Base-by-base conservation (phyloP, 768 basidiomycete species). In the Trichaptum fuscoviolaceum region DNA sequence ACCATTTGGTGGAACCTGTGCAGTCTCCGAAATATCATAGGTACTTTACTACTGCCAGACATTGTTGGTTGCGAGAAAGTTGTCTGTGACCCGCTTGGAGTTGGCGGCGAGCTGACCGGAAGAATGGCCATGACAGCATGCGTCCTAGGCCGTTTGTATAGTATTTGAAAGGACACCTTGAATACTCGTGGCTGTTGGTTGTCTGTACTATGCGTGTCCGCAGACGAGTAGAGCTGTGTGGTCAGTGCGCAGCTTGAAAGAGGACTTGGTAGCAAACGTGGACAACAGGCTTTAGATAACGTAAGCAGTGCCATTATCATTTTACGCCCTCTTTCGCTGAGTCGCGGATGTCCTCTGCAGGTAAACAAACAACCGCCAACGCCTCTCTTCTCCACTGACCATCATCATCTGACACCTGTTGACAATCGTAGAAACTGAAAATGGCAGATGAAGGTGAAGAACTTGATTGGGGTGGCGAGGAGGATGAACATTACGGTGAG, bases 1-100 rank as follows among this genome's bases (percentile, higher is more conserved):
- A 89, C 94, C 94, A 96, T 95, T 76, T 94, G 91, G 66, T 93
- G 89, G 70, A 95, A 89, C 67, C 91, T 85, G 70, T 90, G 86
- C 62, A 96, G 75, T 57, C 94, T 81, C 68, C 88, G 84, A 73
- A 96, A 92, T 70, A 95, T 90, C 42, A 91, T 80, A 20, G 93
- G 93, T 26, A 95, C 78, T 20, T 52, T 52, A 20, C 42, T 52
- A 23, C 91, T 87, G 58, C 82, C 83, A 2, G 85, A 79, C 61
- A 81, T 67, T 35, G 58, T 75, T 72, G 34, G 70, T 65, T 26
- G 64, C 35, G 75, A 69, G 0, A 72, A 64, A 7, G 76, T 69
- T 0, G 59, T 27, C 25, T 61, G 58, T 7, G 63, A 7, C n/a
- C 35, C 64, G 26, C 20, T 42, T 57, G 34, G 42, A 8, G 66